Percentiles rank a stretch among this genome's conserved stretches.
These are phyloP conservation scores for Monascus ruber DNA, from an alignment of 2,329 filamentous ascomycete species.

Conservation along the genomic window DNA sequence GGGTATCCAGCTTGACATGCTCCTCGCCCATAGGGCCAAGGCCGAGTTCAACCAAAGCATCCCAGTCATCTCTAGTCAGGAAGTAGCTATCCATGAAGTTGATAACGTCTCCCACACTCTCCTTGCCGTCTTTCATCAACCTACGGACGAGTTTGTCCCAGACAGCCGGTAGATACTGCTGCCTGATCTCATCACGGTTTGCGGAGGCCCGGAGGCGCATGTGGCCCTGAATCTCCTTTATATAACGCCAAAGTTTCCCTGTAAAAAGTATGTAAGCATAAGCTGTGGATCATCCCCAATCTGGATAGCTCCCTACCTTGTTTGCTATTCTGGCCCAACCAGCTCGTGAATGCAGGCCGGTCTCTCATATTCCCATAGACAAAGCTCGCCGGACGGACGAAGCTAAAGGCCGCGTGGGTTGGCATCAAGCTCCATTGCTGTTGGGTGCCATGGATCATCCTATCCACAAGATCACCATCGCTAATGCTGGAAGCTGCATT, in stretches of 20 bases:
- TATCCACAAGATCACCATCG: conserved; percentile 88
- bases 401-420: conserved; percentile 87
- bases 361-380: conserved; percentile 65
- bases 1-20: conserved; percentile 63
- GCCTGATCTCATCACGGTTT: conserved; percentile 84
- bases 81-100: conserved; percentile 96
- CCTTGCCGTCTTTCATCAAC: conserved; percentile 68
- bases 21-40: conserved; percentile 73
- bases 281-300: background rate
- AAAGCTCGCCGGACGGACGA: conserved; percentile 81
- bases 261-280: conserved; percentile 7
- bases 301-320: conserved; percentile 42
- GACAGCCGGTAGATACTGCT: conserved; percentile 82
- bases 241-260: conserved; percentile 59
- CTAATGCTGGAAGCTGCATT: conserved; percentile 91
- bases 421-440: conserved; percentile 99
- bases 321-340: conserved; percentile 94
- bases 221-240: conserved; percentile 93
- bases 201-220: conserved; percentile 87
- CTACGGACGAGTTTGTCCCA: conserved; percentile 71
- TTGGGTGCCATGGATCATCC: conserved; percentile 96
- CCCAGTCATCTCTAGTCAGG: conserved; percentile 87
- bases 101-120: conserved; percentile 71
- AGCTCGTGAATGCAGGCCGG: conserved; percentile 67
- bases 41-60: conserved; percentile 81